Percentiles rank a stretch among this genome's conserved stretches.
Conservation (phyloP, 805 yeast genomes). For the Kluyveromyces dobzhanskii region DNA sequence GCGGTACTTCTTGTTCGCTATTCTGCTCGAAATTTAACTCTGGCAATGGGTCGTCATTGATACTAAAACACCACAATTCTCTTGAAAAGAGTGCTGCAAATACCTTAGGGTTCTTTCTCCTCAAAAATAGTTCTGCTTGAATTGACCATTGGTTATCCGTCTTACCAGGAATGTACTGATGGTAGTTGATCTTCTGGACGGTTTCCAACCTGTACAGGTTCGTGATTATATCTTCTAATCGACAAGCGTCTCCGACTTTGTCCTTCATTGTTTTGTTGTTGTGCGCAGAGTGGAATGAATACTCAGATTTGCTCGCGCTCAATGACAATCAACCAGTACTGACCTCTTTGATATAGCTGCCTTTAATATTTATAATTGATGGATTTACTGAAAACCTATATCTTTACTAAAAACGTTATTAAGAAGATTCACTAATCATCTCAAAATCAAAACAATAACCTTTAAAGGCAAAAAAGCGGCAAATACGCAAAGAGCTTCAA, state of each 20-base stretch:
- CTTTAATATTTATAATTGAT: too few species aligned
- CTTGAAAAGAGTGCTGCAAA: conserved; percentile 33
- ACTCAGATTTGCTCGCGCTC: too few species aligned
- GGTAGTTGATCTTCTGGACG: conserved; percentile 26
- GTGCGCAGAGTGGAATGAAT: too few species aligned
- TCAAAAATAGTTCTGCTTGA: conserved; percentile 33
- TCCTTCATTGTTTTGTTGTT: not conserved
- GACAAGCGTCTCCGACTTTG: conserved; percentile 8
- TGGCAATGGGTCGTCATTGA: conserved; percentile 33
- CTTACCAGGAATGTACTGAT: conserved; percentile 25
- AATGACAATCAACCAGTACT: too few species aligned
- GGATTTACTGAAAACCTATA: too few species aligned
- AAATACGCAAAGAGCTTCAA: too few species aligned
- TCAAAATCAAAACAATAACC: too few species aligned
- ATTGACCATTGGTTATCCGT: conserved; percentile 35
- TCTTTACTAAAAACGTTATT: too few species aligned
- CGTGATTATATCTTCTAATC: conserved; percentile 23
- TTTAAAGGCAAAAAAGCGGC: too few species aligned
- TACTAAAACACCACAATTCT: conserved; percentile 38
- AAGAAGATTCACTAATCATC: too few species aligned
- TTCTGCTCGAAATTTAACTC: conserved; percentile 12
- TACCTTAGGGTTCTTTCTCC: conserved; percentile 29
- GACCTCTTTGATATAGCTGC: too few species aligned
- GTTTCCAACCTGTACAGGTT: conserved; percentile 24
- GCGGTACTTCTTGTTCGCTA: conserved; percentile 6